Base-by-base conservation (phyloP, 805 yeast species). In the Schizosaccharomyces osmophilus region DNA sequence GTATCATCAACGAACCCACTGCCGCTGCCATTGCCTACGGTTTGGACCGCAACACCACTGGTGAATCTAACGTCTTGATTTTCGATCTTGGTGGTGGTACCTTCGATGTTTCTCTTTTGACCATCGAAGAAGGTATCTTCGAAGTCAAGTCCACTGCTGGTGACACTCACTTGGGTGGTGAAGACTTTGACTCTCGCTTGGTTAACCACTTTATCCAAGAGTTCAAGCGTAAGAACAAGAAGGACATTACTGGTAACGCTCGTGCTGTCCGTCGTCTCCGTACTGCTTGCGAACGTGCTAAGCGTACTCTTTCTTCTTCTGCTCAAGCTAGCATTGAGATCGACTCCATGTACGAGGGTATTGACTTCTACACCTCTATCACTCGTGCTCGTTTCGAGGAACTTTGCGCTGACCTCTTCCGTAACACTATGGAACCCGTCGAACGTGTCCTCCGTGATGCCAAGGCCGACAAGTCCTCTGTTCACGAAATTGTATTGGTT, bases 11-110 rank as follows among this genome's bases (percentile, higher is more conserved):
- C 77, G 97, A 88, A 79, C 96, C 97, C 69, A 87, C 97, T 68
- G 97, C 97, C 66, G 97, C 97, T 71, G 97, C 97, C 69, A 87
- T 89, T 78, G 97, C 97, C 73, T 89, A 89, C 82, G 97, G 97
- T 82, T 81, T 89, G 69, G 77, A 74, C 70, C 74, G 73, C 73
- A 83, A 78, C 71, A 79, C 84, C 66, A 83, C 81, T 65, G 80
- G 79, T 66, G 95, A 88, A 78, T 83, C 84, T 75, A 87, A 87
- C 75, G 90, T 88, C 65, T 79, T 88, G 72, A 86, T 88, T 73
- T 88, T 87, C 79, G 96, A 88, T 77, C 82, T 88, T 74, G 97
- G 97, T 82, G 97, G 97, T 79, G 96, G 96, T 82, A 88, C 96
- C 73, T 88, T 88, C 79, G 97, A 88, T 85, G 96, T 88, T 63